Conservation (phyloP, 345 rosid species). For the Citrus trifoliata region DNA sequence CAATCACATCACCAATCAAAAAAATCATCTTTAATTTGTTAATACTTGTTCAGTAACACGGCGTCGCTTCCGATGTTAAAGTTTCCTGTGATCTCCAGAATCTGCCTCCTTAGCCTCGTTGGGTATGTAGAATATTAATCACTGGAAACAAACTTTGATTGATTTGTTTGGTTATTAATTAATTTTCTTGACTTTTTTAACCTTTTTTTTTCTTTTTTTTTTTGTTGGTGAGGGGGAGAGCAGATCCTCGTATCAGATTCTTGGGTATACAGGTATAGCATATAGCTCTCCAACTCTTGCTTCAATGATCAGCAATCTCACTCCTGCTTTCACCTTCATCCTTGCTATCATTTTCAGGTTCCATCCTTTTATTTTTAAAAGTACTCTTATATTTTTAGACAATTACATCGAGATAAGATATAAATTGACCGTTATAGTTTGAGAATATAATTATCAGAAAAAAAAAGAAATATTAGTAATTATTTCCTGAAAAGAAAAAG, state of each 20-base stretch:
- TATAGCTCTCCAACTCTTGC: conserved; percentile 47
- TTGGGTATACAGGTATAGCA: conserved; percentile 29
- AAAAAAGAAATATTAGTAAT: too few species aligned
- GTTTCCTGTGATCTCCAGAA: conserved; percentile 20
- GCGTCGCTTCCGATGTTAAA: not conserved
- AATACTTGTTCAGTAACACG: too few species aligned
- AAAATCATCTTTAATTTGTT: too few species aligned
- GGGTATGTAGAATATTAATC: conserved; percentile 18
- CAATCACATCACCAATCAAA: not conserved
- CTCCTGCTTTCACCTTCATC: conserved; percentile 39
- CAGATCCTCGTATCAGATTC: conserved; percentile 25
- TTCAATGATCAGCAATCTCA: conserved; percentile 44
- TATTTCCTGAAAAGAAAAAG: too few species aligned
- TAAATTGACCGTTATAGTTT: too few species aligned
- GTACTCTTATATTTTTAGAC: too few species aligned
- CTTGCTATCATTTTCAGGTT: conserved; percentile 10
- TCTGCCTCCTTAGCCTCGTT: conserved; percentile 33
- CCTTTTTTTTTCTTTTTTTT: not conserved
- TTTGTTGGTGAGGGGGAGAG: too few species aligned
- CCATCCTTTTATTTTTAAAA: too few species aligned
- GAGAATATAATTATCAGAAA: too few species aligned
- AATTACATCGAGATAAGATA: too few species aligned
- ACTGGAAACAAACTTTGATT: too few species aligned
- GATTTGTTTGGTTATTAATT: too few species aligned
- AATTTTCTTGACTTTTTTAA: not conserved